Percentiles rank a stretch among this genome's conserved stretches.
Evolutionary conservation across 352 stramenopile genomes (phyloP).

Genomic region (Pythium scleroteichum): DNA sequence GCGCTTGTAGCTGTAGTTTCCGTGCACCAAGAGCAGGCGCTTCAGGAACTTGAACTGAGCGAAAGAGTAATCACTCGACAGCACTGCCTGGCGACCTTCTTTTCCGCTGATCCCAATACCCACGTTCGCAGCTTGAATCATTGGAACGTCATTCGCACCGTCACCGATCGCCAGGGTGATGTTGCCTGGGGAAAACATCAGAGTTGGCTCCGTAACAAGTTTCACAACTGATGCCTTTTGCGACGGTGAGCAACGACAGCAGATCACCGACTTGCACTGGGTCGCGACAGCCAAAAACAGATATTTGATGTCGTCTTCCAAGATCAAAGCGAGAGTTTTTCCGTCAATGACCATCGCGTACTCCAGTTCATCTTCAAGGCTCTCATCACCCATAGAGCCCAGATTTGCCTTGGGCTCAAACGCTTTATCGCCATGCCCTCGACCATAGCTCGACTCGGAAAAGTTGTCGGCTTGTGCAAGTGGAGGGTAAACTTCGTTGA

Average conservation of each 20-base stretch:
- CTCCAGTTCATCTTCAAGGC: slow-evolving; percentile 76
- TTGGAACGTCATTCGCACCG: slow-evolving; percentile 85
- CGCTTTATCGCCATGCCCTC: slow-evolving; percentile 56
- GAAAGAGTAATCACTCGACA: slow-evolving; percentile 85
- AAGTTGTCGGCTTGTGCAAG: slow-evolving; percentile 46
- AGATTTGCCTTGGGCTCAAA: slow-evolving; percentile 66
- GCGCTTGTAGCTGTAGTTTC: slow-evolving; percentile 91
- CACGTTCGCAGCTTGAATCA: slow-evolving; percentile 88
- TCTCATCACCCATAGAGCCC: slow-evolving; percentile 36
- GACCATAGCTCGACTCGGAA: slow-evolving; percentile 56
- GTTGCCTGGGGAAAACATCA: slow-evolving; percentile 88
- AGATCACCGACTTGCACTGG: slow-evolving; percentile 90
- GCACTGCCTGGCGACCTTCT: slow-evolving; percentile 80
- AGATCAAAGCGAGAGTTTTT: slow-evolving; percentile 76
- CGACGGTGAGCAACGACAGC: slow-evolving; percentile 79
- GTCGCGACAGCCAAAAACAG: slow-evolving; percentile 86
- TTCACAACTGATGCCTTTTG: slow-evolving; percentile 88
- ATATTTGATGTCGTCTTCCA: slow-evolving; percentile 90
- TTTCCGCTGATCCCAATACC: slow-evolving; percentile 87
- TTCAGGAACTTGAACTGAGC: slow-evolving; percentile 86
- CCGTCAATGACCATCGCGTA: slow-evolving; percentile 92
- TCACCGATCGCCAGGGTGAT: slow-evolving; percentile 87
- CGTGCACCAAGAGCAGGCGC: slow-evolving; percentile 78
- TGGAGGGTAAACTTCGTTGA: slow-evolving; percentile 74
- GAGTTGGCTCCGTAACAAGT: slow-evolving; percentile 82